Conservation (phyloP, 2,329 filamentous ascomycete species). For the Pseudogymnoascus pannorum region DNA sequence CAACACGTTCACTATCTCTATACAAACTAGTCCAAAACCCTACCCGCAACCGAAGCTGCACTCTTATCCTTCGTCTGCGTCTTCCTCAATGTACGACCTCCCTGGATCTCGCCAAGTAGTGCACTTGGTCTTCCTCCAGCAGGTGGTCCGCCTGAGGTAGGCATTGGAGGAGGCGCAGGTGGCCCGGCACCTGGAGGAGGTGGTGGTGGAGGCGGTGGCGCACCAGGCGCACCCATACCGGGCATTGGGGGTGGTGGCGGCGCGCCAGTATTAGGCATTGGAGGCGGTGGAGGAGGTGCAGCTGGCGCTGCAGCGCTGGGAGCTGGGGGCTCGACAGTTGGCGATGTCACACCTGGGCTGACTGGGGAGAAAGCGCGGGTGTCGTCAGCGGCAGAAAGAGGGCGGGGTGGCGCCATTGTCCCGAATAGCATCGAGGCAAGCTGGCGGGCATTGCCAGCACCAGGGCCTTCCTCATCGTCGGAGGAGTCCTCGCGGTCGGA, state of each 20-base stretch:
- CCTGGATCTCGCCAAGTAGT: constrained; percentile 75
- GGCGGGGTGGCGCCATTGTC: constrained; percentile 89
- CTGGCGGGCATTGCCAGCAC: constrained; percentile 79
- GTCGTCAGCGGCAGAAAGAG: constrained; percentile 73
- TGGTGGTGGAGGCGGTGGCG: constrained; percentile 37
- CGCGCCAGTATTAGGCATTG: constrained; percentile 37
- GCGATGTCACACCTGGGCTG: constrained; percentile 36
- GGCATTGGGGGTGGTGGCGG: constrained; percentile 31
- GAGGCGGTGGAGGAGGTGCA: constrained; percentile 42
- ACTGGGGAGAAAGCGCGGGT: constrained; percentile 44
- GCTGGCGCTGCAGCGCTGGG: constrained; percentile 30
- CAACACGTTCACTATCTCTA: neutral
- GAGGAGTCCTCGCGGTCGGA: constrained; percentile 70
- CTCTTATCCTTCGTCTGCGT: constrained; percentile 86
- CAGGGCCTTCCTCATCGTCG: constrained; percentile 68
- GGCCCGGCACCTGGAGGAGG: constrained; percentile 20
- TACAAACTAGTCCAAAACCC: constrained; percentile 44
- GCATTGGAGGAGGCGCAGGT: constrained; percentile 27
- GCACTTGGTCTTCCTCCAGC: constrained; percentile 47
- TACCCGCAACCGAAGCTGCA: constrained; percentile 62
- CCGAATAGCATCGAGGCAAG: constrained; percentile 93
- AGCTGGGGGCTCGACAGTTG: constrained; percentile 36
- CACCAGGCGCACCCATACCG: constrained; percentile 26
- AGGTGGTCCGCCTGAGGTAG: constrained; percentile 27
- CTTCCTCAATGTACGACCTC: constrained; percentile 71